A percentile compares a stretch with the other conserved stretches of the same genome.
phyloP scores from a whole-genome alignment of 768 basidiomycete genomes.

The Hortiboletus campestris region DNA sequence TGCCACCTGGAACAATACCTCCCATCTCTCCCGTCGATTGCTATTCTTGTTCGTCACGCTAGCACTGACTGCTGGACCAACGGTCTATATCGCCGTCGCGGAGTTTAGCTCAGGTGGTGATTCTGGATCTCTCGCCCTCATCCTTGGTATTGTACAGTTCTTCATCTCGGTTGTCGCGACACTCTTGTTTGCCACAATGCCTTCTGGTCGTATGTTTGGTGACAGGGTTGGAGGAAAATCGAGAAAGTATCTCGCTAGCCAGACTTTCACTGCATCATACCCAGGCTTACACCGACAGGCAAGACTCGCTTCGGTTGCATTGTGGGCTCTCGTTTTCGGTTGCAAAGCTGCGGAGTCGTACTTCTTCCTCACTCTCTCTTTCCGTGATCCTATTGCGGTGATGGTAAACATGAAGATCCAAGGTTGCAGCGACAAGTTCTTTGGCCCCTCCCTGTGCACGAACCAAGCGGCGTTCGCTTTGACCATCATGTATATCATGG shows the following conservation, averaged over 20 bases:
- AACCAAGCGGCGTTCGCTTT: slow-evolving; percentile 96
- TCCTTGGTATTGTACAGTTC: slow-evolving; percentile 96
- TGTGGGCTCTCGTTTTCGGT: slow-evolving; percentile 93
- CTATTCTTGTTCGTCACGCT: slow-evolving; percentile 89
- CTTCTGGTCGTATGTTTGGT: slow-evolving; percentile 98
- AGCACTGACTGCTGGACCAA: slow-evolving; percentile 87
- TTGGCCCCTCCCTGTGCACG: slow-evolving; percentile 78
- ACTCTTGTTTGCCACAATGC: slow-evolving; percentile 85
- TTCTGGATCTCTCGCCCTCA: slow-evolving; percentile 74
- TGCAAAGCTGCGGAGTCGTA: slow-evolving; percentile 98
- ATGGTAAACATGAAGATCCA: slow-evolving; percentile 98
- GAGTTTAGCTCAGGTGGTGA: slow-evolving; percentile 56
- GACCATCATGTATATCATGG: slow-evolving; percentile 99
- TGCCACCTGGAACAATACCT: slow-evolving; percentile 97
- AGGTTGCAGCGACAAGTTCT: slow-evolving; percentile 82
- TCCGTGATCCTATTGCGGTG: slow-evolving; percentile 88
- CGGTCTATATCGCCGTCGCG: slow-evolving; percentile 89
- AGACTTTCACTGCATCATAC: slow-evolving; percentile 98
- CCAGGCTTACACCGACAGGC: slow-evolving; percentile 60
- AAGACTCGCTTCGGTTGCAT: slow-evolving; percentile 72
- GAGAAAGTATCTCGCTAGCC: slow-evolving; percentile 95
- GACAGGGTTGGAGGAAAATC: slow-evolving; percentile 95
- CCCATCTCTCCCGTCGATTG: slow-evolving; percentile 89
- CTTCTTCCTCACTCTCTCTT: slow-evolving; percentile 95
- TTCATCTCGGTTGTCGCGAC: slow-evolving; percentile 87